Base-by-base conservation (phyloP, 2,329 filamentous ascomycete species). In the Pochonia chlamydosporia region DNA sequence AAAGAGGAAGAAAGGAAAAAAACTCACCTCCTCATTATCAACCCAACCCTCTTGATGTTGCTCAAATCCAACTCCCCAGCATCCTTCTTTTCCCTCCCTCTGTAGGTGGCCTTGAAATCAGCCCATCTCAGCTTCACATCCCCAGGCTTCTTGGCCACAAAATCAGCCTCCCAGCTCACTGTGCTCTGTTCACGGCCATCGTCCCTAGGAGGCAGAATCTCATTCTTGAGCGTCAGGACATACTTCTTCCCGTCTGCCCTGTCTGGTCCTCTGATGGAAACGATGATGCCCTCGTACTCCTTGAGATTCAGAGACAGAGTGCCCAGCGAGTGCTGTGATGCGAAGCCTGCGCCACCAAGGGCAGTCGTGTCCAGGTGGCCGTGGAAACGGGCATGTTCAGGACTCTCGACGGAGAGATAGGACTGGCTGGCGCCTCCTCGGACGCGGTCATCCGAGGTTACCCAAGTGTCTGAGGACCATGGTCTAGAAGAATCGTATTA, bases 291-390 rank as follows among this genome's bases (percentile, higher is more conserved):
- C 40, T 80, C 74, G 55, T 82, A 85, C 10, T 56, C 59, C 1
- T 75, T 76, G 7, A 93, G 66, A 56, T 93, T 77, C 76, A 85
- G 86, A 21, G 67, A 66, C 13, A 73, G 65, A 33, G 75, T 67
- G 7, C 81, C 78, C 33, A 72, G 74, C 4, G 84, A 89, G 40
- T 84, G 78, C 62, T 92, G 89, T 4, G 84, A 88, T 9, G 88
- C 88, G 60, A 95, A 93, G 5, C 89, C 89, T 1, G 89, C 88
- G 25, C 87, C 87, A 23, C 87, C 87, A 0, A 93, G 79, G 0
- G 86, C 81, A 45, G 75, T 76, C 52, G 84, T 89, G 65, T 93
- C 87, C 18, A 93, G 74, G 21, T 72, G 71, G 3, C 89, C 88
- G 53, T 79, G 68, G 67, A 91, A 90, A 66, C 74, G 47, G 64